Conservation (phyloP, 352 stramenopile genomes). For the Globisporangium nunn region DNA sequence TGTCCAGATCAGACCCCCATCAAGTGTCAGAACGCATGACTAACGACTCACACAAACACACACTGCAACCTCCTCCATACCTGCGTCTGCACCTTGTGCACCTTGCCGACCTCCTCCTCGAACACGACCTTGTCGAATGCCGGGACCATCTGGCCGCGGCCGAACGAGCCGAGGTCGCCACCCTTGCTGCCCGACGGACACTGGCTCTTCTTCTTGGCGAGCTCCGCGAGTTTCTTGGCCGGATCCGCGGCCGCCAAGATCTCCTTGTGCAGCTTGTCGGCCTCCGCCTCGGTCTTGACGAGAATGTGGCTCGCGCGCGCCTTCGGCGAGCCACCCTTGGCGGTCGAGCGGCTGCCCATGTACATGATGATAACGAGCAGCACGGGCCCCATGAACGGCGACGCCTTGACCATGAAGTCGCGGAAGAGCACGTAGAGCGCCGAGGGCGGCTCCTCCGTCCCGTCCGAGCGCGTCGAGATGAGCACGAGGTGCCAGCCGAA, state of each 20-base stretch:
- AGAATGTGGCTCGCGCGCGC: slow-evolving; percentile 72
- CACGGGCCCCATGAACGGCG: slow-evolving; percentile 43
- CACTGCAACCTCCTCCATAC: background rate
- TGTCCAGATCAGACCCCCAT: background rate
- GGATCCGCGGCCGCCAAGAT: slow-evolving; percentile 39
- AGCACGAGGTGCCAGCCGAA: slow-evolving; percentile 83
- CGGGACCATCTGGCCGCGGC: slow-evolving; percentile 67
- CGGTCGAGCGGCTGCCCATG: slow-evolving; percentile 20
- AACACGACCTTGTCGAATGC: slow-evolving; percentile 74
- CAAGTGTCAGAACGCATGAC: background rate
- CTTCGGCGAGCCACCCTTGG: slow-evolving; percentile 21
- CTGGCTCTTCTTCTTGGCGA: slow-evolving; percentile 66
- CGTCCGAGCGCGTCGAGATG: slow-evolving; percentile 46
- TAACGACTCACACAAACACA: background rate
- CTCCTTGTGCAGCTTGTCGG: slow-evolving; percentile 49
- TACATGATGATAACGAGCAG: slow-evolving; percentile 52
- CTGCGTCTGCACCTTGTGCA: slow-evolving; percentile 84
- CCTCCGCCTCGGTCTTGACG: slow-evolving; percentile 53
- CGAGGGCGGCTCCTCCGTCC: slow-evolving; percentile 6
- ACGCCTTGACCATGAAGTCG: slow-evolving; percentile 25
- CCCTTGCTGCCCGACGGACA: slow-evolving; percentile 58
- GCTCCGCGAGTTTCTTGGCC: slow-evolving; percentile 52
- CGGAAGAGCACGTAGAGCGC: slow-evolving; percentile 30
- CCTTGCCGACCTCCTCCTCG: slow-evolving; percentile 49
- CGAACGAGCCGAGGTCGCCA: slow-evolving; percentile 66